Evolutionary conservation across 2,329 filamentous ascomycete genomes (phyloP), one percentile per base, ranked within the genome.

Genomic region (Ophidiomyces ophidiicola): DNA sequence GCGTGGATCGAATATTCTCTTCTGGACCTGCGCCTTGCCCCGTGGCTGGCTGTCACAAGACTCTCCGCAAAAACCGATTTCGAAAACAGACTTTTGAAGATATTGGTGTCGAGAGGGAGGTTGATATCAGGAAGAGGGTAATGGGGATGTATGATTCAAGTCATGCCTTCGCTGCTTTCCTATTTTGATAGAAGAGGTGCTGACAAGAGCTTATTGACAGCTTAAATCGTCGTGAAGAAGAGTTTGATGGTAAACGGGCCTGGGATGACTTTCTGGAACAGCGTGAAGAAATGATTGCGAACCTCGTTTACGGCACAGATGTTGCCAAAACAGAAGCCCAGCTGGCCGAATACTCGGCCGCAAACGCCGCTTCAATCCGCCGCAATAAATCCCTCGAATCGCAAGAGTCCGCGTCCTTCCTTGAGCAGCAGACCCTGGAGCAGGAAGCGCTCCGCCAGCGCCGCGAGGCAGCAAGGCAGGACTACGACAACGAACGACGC

Each of bases 261-360:
- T 98, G 80, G 68, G 94, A 98, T 63, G 80, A 94, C 60, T 94
- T 96, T 64, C 76, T 98, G 8, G 85, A 96, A 61, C 78, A 83
- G 54, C 84, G 94, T 26, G 90, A 98, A 66, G 77, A 81, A 48
- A 73, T 94, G 45, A 87, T 87, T 1, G 86, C 87, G 63, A 88
- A 94, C 55, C 70, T 98, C 6, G 80, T 94, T 38, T 71, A 77
- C 47, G 77, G 79, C 29, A 70, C 67, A 30, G 77, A 87, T 43
- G 70, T 78, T 1, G 74, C 77, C n/a, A 73, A 70, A 42, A 78
- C 72, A 2, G 68, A 76, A 52, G 59, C 62, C 29, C 66, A 71
- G 38, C 63, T 87, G n/a, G 62, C 69, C 35, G 64, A 72, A 44
- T 94, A 87, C 65, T 78, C 85, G 53, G 72, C 78, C 32, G 72